phyloP scores from a whole-genome alignment of 2,329 filamentous ascomycete genomes.

The Cryphonectria naterciae region DNA sequence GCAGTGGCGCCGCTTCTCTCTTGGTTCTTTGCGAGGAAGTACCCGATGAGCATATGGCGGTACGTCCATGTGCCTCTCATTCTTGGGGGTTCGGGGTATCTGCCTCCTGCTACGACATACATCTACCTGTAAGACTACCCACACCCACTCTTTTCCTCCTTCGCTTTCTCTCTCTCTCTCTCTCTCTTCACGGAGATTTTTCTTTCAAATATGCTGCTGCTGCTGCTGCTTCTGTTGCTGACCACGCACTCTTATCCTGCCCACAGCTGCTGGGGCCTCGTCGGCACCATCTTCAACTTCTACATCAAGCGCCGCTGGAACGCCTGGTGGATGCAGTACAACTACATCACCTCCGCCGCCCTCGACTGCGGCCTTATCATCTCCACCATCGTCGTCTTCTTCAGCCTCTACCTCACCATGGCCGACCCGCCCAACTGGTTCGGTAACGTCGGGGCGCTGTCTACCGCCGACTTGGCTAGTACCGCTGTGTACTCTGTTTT shows the following conservation, averaged over 20 bases:
- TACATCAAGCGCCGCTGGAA: conserved; percentile 66
- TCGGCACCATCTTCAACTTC: conserved; percentile 71
- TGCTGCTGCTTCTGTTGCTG: not conserved
- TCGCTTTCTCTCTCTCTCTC: not conserved
- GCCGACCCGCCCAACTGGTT: conserved; percentile 64
- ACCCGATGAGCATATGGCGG: conserved; percentile 63
- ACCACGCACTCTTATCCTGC: not conserved
- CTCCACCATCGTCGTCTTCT: conserved; percentile 71
- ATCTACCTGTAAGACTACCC: conserved; percentile 59
- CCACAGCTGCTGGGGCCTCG: conserved; percentile 62
- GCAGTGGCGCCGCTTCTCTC: conserved; percentile 65
- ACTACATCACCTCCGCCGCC: conserved; percentile 74
- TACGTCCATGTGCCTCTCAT: conserved; percentile 72
- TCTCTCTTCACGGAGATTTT: too few species aligned
- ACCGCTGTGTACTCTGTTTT: conserved; percentile 49
- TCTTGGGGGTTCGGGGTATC: conserved; percentile 64
- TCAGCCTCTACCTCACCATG: conserved; percentile 65
- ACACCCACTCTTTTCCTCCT: not conserved
- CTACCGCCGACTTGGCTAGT: conserved; percentile 51
- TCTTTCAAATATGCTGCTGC: too few species aligned
- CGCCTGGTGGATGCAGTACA: conserved; percentile 79
- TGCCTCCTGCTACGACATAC: conserved; percentile 72
- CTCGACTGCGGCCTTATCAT: conserved; percentile 71
- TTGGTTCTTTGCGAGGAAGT: conserved; percentile 64
- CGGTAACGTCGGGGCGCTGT: conserved; percentile 55